Evolutionary conservation across 2,329 filamentous ascomycete species (phyloP).

Genomic region (Colletotrichum endophyticum): DNA sequence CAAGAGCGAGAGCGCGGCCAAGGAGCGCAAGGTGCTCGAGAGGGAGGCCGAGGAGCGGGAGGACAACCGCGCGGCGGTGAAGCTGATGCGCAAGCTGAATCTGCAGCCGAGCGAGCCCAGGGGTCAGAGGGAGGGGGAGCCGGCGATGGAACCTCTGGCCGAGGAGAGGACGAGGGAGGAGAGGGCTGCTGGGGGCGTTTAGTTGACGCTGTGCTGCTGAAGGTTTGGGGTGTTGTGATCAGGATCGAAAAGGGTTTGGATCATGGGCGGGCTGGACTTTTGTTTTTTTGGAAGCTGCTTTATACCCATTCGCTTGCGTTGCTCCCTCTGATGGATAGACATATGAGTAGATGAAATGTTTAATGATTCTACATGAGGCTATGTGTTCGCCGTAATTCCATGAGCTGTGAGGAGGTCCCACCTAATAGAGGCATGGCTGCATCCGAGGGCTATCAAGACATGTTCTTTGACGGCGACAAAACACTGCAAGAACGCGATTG

Average conservation of each 20-base stretch:
- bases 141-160: slow-evolving; percentile 5
- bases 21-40: slow-evolving; percentile 50
- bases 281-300: background rate
- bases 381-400: background rate
- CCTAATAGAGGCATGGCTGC: background rate
- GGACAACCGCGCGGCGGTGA: slow-evolving; percentile 26
- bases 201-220: background rate
- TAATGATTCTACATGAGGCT: background rate
- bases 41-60: slow-evolving; percentile 46
- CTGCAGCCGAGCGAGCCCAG: slow-evolving; percentile 31
- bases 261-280: background rate
- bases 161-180: slow-evolving; percentile 11
- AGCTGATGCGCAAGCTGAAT: slow-evolving; percentile 46
- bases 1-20: slow-evolving; percentile 62
- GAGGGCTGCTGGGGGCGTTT: background rate
- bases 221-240: background rate
- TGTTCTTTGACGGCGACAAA: background rate
- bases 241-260: background rate
- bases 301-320: background rate
- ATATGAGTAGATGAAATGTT: background rate
- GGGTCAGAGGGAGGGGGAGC: slow-evolving; percentile 25
- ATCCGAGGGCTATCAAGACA: background rate
- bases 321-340: background rate
- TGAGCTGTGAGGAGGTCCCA: background rate
- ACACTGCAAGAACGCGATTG: background rate